Base-by-base conservation (phyloP, 2,329 filamentous ascomycete species). In the Botrytis fragariae region DNA sequence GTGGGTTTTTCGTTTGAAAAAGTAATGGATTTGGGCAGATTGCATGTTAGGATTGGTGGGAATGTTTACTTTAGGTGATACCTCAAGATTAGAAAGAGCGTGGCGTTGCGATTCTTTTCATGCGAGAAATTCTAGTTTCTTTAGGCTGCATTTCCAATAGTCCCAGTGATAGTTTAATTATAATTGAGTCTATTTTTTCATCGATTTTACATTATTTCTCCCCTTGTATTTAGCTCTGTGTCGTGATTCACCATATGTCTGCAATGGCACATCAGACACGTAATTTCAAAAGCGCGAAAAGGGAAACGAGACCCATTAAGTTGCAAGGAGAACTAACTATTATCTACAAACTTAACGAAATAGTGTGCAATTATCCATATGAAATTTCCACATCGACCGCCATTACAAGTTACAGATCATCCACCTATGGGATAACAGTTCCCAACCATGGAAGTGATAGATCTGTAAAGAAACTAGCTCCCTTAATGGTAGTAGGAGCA, bases 401-500 rank as follows among this genome's bases (percentile, higher is more conserved):
- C 12, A n/a, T 16, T 3, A 39, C 22, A 18, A 4, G 4, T 7
- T 7, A 29, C 16, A 22, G 2, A 29, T 10, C 16, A 29, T n/a
- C 2, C 22, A 10, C n/a, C 16, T 37, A 67, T n/a, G 63, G 63
- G 16, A 14, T 25, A 20, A 63, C 57, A 62, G 25, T 48, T 29
- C 22, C 42, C 44, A 71, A 6, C 69, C 69, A 71, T 18, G 57
- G 10, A n/a, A 37, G 48, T 1, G 69, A 63, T 25, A 71, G 18
- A 64, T 71, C 44, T 0, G 69, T 71, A 32, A 42, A 71, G 29
- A 71, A 71, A 25, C 69, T 71, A 29, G 69, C 69, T 4, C 69
- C 69, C 59, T 71, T 54, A 12, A 71, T 44, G 39, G n/a, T 25
- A 1, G 59, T 65, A 25, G 59, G 32, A 25, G 42, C 59, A 10